Evolutionary conservation across 768 basidiomycete species (phyloP).

Genomic region (Leccinum boreale): DNA sequence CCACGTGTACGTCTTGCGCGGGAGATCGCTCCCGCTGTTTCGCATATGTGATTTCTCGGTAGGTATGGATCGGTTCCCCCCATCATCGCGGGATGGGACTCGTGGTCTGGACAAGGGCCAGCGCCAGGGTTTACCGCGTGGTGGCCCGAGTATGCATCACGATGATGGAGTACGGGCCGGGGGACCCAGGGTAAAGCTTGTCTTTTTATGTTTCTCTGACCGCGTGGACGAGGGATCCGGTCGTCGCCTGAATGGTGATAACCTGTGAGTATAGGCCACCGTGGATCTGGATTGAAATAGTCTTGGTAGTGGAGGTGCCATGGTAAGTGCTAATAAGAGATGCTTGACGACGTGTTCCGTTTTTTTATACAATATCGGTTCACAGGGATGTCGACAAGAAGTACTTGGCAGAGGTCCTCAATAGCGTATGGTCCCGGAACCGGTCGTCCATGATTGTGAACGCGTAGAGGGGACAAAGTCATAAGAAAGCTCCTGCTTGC

Average conservation of each 20-base stretch:
- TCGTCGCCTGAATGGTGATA: not conserved
- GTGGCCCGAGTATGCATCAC: not conserved
- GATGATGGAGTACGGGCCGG: not conserved
- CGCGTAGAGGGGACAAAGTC: not conserved
- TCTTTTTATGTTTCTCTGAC: too few relatives aligned
- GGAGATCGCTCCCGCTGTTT: not conserved
- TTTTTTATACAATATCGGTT: not conserved
- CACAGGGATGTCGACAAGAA: not conserved
- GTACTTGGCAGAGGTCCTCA: not conserved
- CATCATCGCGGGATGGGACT: not conserved
- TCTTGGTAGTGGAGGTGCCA: not conserved
- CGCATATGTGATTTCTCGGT: not conserved
- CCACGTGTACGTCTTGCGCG: not conserved
- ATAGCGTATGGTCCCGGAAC: slow-evolving; percentile 5
- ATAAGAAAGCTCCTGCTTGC: not conserved
- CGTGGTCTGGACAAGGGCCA: not conserved
- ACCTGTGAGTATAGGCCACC: not conserved
- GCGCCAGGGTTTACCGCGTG: too few relatives aligned
- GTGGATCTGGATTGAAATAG: not conserved
- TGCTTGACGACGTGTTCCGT: not conserved
- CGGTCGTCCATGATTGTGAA: not conserved
- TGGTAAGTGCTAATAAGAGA: not conserved
- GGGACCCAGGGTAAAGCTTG: too few relatives aligned
- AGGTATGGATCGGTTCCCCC: not conserved
- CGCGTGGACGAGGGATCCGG: too few relatives aligned